A percentile compares a stretch with the other conserved stretches of the same genome.
These are phyloP conservation scores for Colletotrichum sp. DNA, from an alignment of 2,329 filamentous ascomycete species.

Conservation along the genomic window DNA sequence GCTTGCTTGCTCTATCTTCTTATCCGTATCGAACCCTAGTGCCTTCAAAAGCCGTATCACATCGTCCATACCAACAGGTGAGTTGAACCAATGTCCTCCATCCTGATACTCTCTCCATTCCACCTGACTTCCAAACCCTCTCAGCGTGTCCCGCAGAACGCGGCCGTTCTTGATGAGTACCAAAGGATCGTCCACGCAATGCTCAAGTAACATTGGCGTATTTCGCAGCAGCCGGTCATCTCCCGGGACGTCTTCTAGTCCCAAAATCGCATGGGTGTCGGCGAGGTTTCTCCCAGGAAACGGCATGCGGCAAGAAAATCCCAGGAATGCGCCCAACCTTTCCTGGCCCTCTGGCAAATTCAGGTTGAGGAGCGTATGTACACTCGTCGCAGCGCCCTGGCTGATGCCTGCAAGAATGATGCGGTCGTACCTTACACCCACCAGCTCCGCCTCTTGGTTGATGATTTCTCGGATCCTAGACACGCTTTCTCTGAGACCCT, in stretches of 20 bases:
- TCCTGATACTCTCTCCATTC: constrained; percentile 44
- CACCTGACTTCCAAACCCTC: constrained; percentile 41
- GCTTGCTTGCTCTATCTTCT: neutral
- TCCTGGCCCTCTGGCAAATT: constrained; percentile 21
- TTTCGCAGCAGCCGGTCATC: constrained; percentile 38
- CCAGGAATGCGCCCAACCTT: constrained; percentile 39
- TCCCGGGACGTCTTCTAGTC: constrained; percentile 26
- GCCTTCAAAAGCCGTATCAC: constrained; percentile 35
- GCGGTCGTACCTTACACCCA: constrained; percentile 41
- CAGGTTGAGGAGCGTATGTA: constrained; percentile 42
- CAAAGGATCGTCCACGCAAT: constrained; percentile 48
- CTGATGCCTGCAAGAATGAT: constrained; percentile 52
- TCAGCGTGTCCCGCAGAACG: constrained; percentile 37
- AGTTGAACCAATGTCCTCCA: constrained; percentile 51
- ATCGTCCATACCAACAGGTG: constrained; percentile 48
- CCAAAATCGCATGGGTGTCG: constrained; percentile 36
- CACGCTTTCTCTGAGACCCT: constrained; percentile 45
- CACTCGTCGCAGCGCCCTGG: constrained; percentile 47
- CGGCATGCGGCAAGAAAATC: constrained; percentile 41
- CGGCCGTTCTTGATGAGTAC: constrained; percentile 42
- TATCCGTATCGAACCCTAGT: neutral
- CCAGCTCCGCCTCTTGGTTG: constrained; percentile 33
- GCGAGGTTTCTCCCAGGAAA: constrained; percentile 35
- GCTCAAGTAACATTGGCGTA: constrained; percentile 50
- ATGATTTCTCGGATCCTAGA: constrained; percentile 36